Conservation (phyloP, 805 yeast species). For the Yamadazyma laniorum region DNA sequence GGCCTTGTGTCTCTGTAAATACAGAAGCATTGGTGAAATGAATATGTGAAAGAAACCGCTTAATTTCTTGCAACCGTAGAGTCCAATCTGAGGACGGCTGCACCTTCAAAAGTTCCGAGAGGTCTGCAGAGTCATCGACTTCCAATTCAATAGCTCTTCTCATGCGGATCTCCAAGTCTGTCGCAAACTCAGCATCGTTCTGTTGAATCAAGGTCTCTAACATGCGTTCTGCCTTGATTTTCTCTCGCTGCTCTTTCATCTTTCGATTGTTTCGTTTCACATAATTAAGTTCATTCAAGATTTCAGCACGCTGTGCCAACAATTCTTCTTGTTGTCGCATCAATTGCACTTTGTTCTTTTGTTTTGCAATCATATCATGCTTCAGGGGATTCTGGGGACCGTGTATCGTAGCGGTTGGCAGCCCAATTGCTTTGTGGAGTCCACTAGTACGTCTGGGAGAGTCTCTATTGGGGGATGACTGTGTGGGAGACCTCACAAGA, state of each 20-base stretch:
- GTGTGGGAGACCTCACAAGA: slow-evolving; percentile 21
- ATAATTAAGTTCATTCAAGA: slow-evolving; percentile 15
- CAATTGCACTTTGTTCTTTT: slow-evolving; percentile 17
- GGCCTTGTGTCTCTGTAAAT: slow-evolving; percentile 12
- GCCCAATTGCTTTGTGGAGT: background rate
- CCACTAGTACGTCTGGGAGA: background rate
- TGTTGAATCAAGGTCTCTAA: slow-evolving; percentile 21
- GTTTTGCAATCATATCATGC: slow-evolving; percentile 4
- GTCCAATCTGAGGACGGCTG: slow-evolving; percentile 36
- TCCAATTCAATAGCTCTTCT: slow-evolving; percentile 8
- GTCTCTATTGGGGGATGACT: background rate
- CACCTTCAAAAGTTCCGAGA: slow-evolving; percentile 28
- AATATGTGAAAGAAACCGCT: slow-evolving; percentile 26
- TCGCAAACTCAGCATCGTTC: slow-evolving; percentile 17
- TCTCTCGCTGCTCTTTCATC: slow-evolving; percentile 14
- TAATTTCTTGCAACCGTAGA: slow-evolving; percentile 22
- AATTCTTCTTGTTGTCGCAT: slow-evolving; percentile 17
- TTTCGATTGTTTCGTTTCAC: slow-evolving; percentile 7
- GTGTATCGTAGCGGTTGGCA: background rate
- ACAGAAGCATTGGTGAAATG: slow-evolving; percentile 15
- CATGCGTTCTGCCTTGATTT: slow-evolving; percentile 14
- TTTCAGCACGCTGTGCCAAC: slow-evolving; percentile 16
- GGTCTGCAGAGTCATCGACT: slow-evolving; percentile 18
- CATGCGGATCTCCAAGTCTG: slow-evolving; percentile 1
- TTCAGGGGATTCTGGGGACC: slow-evolving; percentile 1